Evolutionary conservation across 441 rosid species (phyloP).

Genomic region (Populus trichocarpa): DNA sequence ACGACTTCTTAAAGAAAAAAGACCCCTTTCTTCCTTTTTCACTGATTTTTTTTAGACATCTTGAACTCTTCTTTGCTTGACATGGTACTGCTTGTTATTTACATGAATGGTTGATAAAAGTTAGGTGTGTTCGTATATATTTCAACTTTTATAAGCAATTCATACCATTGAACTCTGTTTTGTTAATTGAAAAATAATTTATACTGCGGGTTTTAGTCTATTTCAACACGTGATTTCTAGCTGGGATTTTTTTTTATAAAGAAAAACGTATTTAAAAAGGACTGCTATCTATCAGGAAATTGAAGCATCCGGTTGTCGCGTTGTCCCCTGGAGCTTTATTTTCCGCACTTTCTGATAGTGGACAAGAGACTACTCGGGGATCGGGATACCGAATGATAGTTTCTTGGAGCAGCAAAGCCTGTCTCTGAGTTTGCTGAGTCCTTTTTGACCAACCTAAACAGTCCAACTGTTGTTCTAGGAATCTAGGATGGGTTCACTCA

Average conservation of each 20-base stretch:
- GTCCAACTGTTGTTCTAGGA: conserved; percentile 4
- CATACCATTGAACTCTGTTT: background rate
- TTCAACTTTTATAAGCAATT: background rate
- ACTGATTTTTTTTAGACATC: too few relatives aligned
- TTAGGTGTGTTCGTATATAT: background rate
- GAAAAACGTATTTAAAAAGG: background rate
- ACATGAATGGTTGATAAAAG: background rate
- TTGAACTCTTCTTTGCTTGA: too few relatives aligned
- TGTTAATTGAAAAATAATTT: background rate
- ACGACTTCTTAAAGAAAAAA: too few relatives aligned
- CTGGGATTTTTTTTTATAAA: background rate
- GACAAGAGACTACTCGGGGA: background rate
- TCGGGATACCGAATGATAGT: conserved; percentile 6
- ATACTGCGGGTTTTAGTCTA: background rate
- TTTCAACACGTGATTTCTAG: background rate
- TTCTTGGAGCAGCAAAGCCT: conserved; percentile 3
- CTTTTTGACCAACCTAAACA: background rate
- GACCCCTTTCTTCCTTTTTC: too few relatives aligned
- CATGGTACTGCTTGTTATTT: too few relatives aligned
- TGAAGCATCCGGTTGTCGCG: conserved; percentile 14
- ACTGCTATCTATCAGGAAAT: conserved; percentile 29
- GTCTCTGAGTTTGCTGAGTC: conserved; percentile 12
- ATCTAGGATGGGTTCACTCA: conserved; percentile 8
- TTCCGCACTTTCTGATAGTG: conserved; percentile 9
- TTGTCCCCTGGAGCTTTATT: conserved; percentile 9